phyloP scores from a whole-genome alignment of 2,329 filamentous ascomycete species.

The Pezicula carpinea region DNA sequence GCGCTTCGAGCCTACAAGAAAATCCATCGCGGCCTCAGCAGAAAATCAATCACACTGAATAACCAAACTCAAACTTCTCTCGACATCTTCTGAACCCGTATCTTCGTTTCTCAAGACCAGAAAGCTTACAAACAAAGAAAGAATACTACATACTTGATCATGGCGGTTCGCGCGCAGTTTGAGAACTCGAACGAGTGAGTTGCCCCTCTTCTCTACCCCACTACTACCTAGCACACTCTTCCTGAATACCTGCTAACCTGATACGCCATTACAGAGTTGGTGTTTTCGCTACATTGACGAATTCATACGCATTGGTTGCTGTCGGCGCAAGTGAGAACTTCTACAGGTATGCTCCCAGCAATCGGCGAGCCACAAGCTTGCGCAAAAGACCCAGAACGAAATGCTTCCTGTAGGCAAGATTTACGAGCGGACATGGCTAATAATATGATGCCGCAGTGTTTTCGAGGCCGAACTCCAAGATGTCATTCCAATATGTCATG shows the following conservation, averaged over 20 bases:
- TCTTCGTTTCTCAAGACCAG: background rate
- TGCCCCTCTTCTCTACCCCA: conserved; percentile 10
- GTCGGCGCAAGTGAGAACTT: conserved; percentile 98
- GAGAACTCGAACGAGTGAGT: conserved; percentile 88
- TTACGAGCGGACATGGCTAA: background rate
- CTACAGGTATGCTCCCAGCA: conserved; percentile 60
- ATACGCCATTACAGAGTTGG: conserved; percentile 63
- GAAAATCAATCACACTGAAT: too few relatives aligned
- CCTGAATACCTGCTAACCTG: background rate
- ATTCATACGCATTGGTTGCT: conserved; percentile 92
- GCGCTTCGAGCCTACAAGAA: too few relatives aligned
- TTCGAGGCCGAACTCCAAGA: conserved; percentile 98
- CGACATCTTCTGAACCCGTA: background rate
- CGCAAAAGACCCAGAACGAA: background rate
- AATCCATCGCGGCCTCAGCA: too few relatives aligned
- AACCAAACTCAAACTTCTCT: too few relatives aligned
- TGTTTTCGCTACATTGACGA: conserved; percentile 94
- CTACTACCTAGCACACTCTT: background rate
- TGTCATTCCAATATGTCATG: conserved; percentile 93
- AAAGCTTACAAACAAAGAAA: background rate
- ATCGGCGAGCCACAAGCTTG: background rate
- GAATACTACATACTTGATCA: conserved; percentile 31
- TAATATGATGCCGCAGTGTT: conserved; percentile 53
- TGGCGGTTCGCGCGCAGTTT: conserved; percentile 71
- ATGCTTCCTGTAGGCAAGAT: background rate